Evolutionary conservation across 495 filamentous ascomycete genomes (phyloP).

Genomic region (Rusavskia elegans): DNA sequence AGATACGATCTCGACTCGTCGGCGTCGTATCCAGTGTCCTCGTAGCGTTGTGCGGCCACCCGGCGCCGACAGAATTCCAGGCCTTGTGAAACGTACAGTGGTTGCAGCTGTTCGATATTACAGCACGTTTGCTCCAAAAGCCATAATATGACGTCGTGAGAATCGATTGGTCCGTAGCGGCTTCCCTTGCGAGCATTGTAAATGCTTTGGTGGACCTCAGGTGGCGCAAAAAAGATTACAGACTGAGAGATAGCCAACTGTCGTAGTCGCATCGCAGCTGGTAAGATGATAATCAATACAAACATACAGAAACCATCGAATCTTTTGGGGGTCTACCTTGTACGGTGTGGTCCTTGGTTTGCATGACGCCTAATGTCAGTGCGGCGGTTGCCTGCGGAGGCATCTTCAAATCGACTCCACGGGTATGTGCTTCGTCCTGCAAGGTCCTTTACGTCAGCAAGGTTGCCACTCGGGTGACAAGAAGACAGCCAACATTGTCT

Average conservation of each 20-base stretch:
- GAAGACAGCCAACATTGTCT: no score
- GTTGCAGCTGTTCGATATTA: conserved; percentile 34
- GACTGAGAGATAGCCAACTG: conserved; percentile 23
- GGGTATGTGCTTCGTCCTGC: conserved; percentile 53
- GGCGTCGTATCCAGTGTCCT: conserved; percentile 16
- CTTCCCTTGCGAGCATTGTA: conserved; percentile 7
- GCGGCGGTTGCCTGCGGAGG: conserved; percentile 44
- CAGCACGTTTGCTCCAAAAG: conserved; percentile 44
- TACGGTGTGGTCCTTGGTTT: no score
- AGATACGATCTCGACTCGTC: conserved; percentile 22
- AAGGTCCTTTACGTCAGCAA: no score
- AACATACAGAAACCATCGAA: no score
- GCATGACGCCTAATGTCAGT: conserved; percentile 35
- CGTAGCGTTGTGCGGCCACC: conserved; percentile 15
- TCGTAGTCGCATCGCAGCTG: conserved; percentile 40
- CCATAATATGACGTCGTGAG: conserved; percentile 40
- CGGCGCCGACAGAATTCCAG: conserved; percentile 33
- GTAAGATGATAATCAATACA: conserved; percentile 26
- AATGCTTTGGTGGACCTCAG: conserved; percentile 35
- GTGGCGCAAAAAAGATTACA: conserved; percentile 27
- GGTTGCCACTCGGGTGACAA: conserved; percentile 20
- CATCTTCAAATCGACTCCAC: conserved; percentile 57
- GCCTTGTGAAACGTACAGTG: conserved; percentile 41
- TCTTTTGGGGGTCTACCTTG: no score
- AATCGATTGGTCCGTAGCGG: conserved; percentile 11